Base-by-base conservation (phyloP, 495 filamentous ascomycete genomes). In the Penicillium cinerascens region DNA sequence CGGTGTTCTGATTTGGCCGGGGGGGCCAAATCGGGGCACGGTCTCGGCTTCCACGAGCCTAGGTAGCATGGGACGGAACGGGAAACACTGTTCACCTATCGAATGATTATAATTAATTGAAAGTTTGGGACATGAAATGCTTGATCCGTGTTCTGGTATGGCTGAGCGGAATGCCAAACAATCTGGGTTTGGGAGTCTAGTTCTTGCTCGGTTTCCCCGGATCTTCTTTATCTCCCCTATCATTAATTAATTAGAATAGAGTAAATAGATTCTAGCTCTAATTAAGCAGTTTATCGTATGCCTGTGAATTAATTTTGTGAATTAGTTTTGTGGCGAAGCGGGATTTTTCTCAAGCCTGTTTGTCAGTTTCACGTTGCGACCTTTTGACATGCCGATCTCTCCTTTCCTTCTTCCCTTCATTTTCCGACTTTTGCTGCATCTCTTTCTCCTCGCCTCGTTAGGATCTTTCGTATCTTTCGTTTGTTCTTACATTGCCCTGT, bases 171-270 rank as follows among this genome's bases (percentile, higher is more conserved):
- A 33, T 33, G 29, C 29, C 29, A 33, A 33, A 33, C 29, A 33
- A 33, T 8, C 29, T 33, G 29, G 29, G 29, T 9, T 33, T 10
- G 29, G 11, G 11, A 33, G 1, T 33, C 2, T 33, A 33, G 10
- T 13, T 13, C 22, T 10, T n/a, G n/a, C n/a, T 33, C 27, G 8
- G 23, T 49, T 59, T 59, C 56, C 60, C 60, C 60, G 47, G 53
- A 60, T 62, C 56, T 55, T 52, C 45, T 22, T 49, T 40, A 52
- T 51, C 47, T 22, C 22, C 22, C 20, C 37, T 23, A 5, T 20
- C 10, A 18, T 17, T 18, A 8, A 39, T 39, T 39, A 15, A 21
- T 13, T 41, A 4, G 26, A 29, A 33, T 2, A 23, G 3, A 33
- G 8, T 11, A 33, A 1, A 33, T 33, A 33, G 29, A 4, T 3